Conservation (phyloP, 768 basidiomycete species). For the Suillus fuscotomentosus region DNA sequence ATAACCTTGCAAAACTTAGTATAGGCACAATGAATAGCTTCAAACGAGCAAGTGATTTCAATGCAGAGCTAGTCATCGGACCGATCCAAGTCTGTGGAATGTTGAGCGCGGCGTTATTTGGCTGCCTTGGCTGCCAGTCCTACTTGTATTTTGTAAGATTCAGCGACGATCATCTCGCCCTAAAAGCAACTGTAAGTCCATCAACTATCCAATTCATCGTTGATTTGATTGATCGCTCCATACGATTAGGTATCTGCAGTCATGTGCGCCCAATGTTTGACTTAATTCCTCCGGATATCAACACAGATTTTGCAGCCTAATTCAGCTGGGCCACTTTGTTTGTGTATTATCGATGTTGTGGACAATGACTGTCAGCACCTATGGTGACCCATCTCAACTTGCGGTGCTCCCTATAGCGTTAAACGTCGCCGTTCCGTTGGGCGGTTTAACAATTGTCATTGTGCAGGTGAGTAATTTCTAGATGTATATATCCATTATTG, state of each 20-base stretch:
- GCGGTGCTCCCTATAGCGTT: not conserved
- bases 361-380: constrained; percentile 5
- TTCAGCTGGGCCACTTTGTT: constrained; percentile 4
- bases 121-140: constrained; percentile 11
- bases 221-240: not conserved
- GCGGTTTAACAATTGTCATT: not conserved
- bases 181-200: constrained; percentile 3
- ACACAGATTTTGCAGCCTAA: not conserved
- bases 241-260: constrained; percentile 2
- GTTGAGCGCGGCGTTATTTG: constrained; percentile 11
- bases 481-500: no score
- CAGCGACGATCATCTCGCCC: not conserved
- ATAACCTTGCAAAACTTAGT: not conserved
- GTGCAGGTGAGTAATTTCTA: not conserved
- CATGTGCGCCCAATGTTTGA: not conserved
- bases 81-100: constrained; percentile 13
- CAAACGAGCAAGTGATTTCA: not conserved
- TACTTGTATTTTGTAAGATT: constrained; percentile 15
- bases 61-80: constrained; percentile 2
- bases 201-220: not conserved
- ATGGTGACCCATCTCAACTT: constrained; percentile 4
- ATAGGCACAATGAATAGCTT: not conserved
- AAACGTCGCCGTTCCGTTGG: not conserved
- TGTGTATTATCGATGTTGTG: not conserved
- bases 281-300: not conserved